Conservation (phyloP, 73 alveolate genomes). For the Effrenium voratum region DNA sequence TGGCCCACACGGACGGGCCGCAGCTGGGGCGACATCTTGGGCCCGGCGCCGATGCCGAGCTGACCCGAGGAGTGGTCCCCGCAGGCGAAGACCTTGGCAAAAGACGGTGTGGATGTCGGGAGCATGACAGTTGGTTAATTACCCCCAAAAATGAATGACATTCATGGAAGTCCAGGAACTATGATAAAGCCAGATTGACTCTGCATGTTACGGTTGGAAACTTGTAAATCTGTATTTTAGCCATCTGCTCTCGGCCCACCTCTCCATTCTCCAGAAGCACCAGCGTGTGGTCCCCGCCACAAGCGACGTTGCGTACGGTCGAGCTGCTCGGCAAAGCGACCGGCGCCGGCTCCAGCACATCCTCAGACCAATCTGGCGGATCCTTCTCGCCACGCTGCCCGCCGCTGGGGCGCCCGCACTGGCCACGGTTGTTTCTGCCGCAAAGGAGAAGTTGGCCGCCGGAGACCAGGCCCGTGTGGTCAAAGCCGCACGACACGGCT, state of each 20-base stretch:
- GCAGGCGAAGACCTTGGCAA: constrained; percentile 9
- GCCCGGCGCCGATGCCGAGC: constrained; percentile 39
- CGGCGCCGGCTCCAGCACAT: not conserved
- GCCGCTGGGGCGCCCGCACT: constrained; percentile 28
- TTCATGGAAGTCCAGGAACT: too few relatives aligned
- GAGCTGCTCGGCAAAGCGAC: not conserved
- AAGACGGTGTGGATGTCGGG: too few relatives aligned
- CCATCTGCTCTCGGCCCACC: too few relatives aligned
- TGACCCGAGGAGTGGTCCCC: constrained; percentile 63
- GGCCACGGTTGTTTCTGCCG: constrained; percentile 65
- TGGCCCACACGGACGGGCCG: not conserved
- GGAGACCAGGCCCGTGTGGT: constrained; percentile 46
- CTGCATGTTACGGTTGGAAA: too few relatives aligned
- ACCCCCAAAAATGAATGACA: too few relatives aligned
- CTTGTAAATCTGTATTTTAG: too few relatives aligned
- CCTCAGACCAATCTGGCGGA: constrained; percentile 53
- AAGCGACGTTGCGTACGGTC: constrained; percentile 27
- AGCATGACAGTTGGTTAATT: too few relatives aligned
- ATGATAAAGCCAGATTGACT: too few relatives aligned
- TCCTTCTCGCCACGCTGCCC: constrained; percentile 49
- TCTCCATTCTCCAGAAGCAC: constrained; percentile 45
- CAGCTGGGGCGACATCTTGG: constrained; percentile 53
- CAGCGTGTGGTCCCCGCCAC: constrained; percentile 85
- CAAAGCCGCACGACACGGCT: constrained; percentile 74
- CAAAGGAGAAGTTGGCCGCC: constrained; percentile 26